Evolutionary conservation across 371 early-diverging fungal species (phyloP), one percentile per base, ranked within the genome.

Genomic region (Rhizopus stolonifer): DNA sequence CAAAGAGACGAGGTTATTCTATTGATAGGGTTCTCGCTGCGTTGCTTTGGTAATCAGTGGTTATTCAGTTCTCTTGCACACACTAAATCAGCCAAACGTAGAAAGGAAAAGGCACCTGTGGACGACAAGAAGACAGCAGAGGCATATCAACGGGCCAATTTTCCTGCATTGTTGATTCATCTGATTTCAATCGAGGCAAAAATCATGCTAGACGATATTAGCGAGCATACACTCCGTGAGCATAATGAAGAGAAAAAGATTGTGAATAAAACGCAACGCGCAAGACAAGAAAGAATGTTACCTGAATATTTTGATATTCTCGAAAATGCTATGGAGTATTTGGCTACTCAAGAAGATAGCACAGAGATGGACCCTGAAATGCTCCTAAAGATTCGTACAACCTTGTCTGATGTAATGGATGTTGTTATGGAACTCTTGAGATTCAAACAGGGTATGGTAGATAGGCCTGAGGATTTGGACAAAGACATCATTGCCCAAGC

Each of bases 101-200:
- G 46, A 46, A 64, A 61, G 15, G 67, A 64, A 42, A 66, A 68
- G 44, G 53, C 63, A 3, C 11, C 47, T 2, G 24, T 39, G 0
- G 55, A 58, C 11, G 44, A 51, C 13, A 52, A 34, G 7, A 54
- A 29, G 17, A 25, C 34, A 2, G 21, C 36, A 5, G 54, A 61
- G 10, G 50, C 50, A 0, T 61, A 54, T 19, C 55, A 68, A 6
- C 56, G 61, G 9, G 69, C 70, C 26, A 64, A 69, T 18, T 80
- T 79, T 29, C 74, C 72, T 6, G 67, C 69, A 1, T 45, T 82
- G 14, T 22, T 82, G 8, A 64, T 78, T 11, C 77, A 80, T 32
- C 21, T 79, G 8, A 72, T 74, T 2, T 57, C 80, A 9, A 75
- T 75, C 14, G 82, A 82, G 54, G 56, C 75, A 14, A 79, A 80